phyloP scores from a whole-genome alignment of 192 early-diverging fungal species.

The Entophlyctis luteolus region DNA sequence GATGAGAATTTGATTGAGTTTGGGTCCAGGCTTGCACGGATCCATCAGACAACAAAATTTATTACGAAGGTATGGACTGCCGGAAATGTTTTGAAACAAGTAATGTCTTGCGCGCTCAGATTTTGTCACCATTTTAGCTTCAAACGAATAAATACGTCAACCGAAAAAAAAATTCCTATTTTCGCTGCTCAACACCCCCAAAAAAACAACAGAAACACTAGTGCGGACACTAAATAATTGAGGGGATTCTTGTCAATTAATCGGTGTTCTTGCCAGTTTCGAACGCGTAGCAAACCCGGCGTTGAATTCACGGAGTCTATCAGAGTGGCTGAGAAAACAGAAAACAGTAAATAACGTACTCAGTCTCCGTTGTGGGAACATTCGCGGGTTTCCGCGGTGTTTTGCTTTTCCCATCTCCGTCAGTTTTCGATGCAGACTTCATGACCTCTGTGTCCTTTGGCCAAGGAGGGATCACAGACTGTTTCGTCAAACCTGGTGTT shows the following conservation, averaged over 20 bases:
- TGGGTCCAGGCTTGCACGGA: slow-evolving; percentile 48
- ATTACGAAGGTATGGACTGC: slow-evolving; percentile 40
- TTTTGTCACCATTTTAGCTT: slow-evolving; percentile 15
- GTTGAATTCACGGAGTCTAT: slow-evolving; percentile 39
- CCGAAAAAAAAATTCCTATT: too few relatives aligned
- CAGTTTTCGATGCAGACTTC: neutral
- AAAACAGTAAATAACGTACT: slow-evolving; percentile 1
- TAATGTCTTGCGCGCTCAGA: neutral
- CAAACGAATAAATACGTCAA: neutral
- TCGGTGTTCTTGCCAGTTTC: slow-evolving; percentile 48
- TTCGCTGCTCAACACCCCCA: too few relatives aligned
- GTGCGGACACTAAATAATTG: too few relatives aligned
- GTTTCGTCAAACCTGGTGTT: neutral
- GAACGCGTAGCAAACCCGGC: slow-evolving; percentile 43
- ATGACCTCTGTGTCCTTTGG: slow-evolving; percentile 1
- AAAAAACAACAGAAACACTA: too few relatives aligned
- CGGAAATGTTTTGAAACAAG: neutral
- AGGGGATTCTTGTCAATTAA: neutral
- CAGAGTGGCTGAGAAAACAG: neutral
- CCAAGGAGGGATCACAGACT: neutral
- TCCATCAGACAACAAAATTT: slow-evolving; percentile 49
- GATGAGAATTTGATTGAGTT: neutral
- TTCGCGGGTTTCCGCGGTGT: neutral
- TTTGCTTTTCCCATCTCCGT: neutral
- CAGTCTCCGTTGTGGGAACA: slow-evolving; percentile 13